phyloP scores from a whole-genome alignment of 2,329 filamentous ascomycete genomes.

The Davidsoniella australis region DNA sequence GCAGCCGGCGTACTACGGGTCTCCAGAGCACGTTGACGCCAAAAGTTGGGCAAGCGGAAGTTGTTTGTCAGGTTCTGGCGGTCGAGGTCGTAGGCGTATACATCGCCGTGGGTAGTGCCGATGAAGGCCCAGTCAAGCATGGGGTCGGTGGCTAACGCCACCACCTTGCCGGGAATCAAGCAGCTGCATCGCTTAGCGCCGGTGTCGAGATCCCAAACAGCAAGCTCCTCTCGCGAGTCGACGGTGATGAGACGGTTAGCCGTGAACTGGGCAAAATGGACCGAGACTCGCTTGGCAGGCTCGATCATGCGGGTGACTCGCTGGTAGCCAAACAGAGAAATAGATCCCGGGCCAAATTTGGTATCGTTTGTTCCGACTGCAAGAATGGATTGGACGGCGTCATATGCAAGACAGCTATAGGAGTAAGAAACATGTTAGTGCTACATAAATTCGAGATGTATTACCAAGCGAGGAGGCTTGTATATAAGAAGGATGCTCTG shows the following conservation, averaged over 20 bases:
- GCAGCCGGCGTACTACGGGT: conserved; percentile 27
- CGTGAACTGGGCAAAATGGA: conserved; percentile 67
- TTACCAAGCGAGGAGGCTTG: not conserved
- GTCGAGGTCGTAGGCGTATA: conserved; percentile 87
- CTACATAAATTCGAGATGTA: too few species aligned
- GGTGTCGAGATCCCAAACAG: conserved; percentile 63
- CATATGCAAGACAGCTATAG: conserved; percentile 68
- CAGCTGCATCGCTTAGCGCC: conserved; percentile 51
- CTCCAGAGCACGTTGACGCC: conserved; percentile 55
- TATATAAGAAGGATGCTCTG: not conserved
- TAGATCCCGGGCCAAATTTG: conserved; percentile 67
- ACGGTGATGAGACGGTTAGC: conserved; percentile 71
- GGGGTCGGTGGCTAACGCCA: conserved; percentile 63
- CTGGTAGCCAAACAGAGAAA: conserved; percentile 74
- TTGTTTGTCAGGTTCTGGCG: conserved; percentile 50
- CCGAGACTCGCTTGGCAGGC: conserved; percentile 54
- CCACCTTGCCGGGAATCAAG: conserved; percentile 60
- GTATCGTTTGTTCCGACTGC: conserved; percentile 83
- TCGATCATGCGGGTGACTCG: conserved; percentile 62
- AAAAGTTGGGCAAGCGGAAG: conserved; percentile 76
- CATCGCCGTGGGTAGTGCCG: conserved; percentile 65
- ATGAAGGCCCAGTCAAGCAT: conserved; percentile 87
- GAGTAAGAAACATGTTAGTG: conserved; percentile 21
- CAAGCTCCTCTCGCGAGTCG: conserved; percentile 72
- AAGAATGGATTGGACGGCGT: conserved; percentile 82